These are phyloP conservation scores for Globisporangium takayamanum DNA, from an alignment of 352 stramenopile species.

Conservation along the genomic window DNA sequence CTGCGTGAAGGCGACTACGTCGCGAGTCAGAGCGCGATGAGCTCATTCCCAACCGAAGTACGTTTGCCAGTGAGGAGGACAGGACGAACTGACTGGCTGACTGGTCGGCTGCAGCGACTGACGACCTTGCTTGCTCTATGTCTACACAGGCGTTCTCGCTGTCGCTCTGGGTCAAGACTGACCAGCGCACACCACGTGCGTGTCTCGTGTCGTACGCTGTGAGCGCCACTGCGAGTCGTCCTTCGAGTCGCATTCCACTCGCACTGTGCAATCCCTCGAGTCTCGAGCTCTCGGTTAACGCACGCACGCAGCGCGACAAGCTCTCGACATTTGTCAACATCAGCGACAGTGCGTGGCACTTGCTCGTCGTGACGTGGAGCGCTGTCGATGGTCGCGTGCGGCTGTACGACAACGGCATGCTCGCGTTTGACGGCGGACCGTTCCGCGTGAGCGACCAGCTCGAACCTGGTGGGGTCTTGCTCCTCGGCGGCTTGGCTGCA, in stretches of 20 bases:
- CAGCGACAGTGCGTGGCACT: slow-evolving; percentile 65
- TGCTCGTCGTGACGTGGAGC: slow-evolving; percentile 51
- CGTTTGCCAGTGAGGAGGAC: background rate
- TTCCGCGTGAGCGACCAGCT: slow-evolving; percentile 36
- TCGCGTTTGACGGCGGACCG: slow-evolving; percentile 55
- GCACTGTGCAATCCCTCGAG: slow-evolving; percentile 58
- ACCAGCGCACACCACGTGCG: slow-evolving; percentile 14
- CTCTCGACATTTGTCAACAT: slow-evolving; percentile 58
- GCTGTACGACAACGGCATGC: slow-evolving; percentile 67
- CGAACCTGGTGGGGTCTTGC: slow-evolving; percentile 24
- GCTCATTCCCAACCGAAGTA: slow-evolving; percentile 38
- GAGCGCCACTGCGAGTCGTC: too few species aligned
- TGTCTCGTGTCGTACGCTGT: slow-evolving; percentile 50
- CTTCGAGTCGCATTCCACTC: slow-evolving; percentile 19
- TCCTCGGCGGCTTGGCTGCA: slow-evolving; percentile 37
- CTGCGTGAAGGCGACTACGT: slow-evolving; percentile 36
- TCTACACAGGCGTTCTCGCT: slow-evolving; percentile 35
- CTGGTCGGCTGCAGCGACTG: background rate
- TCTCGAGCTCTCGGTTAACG: slow-evolving; percentile 43
- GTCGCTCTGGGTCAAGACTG: slow-evolving; percentile 60
- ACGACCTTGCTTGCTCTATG: background rate
- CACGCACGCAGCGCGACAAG: slow-evolving; percentile 18
- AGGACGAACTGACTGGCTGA: background rate
- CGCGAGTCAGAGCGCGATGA: slow-evolving; percentile 24
- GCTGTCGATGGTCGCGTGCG: slow-evolving; percentile 40